Percentiles rank a stretch among this genome's conserved stretches.
Evolutionary conservation across 2,329 filamentous ascomycete genomes (phyloP).

Genomic region (Chalaropsis ovoidea): DNA sequence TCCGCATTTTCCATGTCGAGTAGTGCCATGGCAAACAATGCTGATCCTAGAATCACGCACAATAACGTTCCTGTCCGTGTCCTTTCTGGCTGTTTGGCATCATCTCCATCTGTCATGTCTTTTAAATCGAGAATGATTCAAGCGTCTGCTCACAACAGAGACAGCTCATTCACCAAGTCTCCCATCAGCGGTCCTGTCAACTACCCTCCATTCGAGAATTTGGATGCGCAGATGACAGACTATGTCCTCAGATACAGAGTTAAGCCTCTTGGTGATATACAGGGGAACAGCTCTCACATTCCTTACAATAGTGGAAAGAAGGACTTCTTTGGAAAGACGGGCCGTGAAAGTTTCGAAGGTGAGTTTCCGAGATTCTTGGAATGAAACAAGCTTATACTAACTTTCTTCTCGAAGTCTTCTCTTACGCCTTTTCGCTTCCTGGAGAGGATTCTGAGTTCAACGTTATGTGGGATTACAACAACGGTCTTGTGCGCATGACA

Average conservation of each 20-base stretch:
- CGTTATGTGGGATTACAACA: slow-evolving; percentile 96
- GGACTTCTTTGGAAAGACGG: slow-evolving; percentile 74
- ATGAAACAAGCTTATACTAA: background rate
- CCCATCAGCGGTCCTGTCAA: slow-evolving; percentile 51
- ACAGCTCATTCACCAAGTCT: slow-evolving; percentile 19
- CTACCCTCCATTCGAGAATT: slow-evolving; percentile 62
- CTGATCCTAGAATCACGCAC: background rate
- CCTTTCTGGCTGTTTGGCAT: slow-evolving; percentile 36
- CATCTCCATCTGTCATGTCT: slow-evolving; percentile 31
- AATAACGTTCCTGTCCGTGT: slow-evolving; percentile 29
- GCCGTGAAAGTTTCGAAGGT: slow-evolving; percentile 83
- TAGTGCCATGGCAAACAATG: background rate
- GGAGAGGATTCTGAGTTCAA: slow-evolving; percentile 56
- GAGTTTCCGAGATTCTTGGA: slow-evolving; percentile 27
- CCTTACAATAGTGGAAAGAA: slow-evolving; percentile 95
- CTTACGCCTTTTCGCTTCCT: slow-evolving; percentile 69
- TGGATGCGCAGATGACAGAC: slow-evolving; percentile 46
- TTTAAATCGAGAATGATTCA: background rate
- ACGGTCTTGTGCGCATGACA: slow-evolving; percentile 86
- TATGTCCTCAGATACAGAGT: slow-evolving; percentile 57
- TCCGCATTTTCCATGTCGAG: background rate
- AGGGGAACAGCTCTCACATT: slow-evolving; percentile 60
- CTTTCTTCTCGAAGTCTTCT: slow-evolving; percentile 50
- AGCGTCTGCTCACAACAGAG: slow-evolving; percentile 30
- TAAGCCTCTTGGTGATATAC: slow-evolving; percentile 53